Base-by-base conservation (phyloP, 179 eudicot species). In the Camellia oleifera region DNA sequence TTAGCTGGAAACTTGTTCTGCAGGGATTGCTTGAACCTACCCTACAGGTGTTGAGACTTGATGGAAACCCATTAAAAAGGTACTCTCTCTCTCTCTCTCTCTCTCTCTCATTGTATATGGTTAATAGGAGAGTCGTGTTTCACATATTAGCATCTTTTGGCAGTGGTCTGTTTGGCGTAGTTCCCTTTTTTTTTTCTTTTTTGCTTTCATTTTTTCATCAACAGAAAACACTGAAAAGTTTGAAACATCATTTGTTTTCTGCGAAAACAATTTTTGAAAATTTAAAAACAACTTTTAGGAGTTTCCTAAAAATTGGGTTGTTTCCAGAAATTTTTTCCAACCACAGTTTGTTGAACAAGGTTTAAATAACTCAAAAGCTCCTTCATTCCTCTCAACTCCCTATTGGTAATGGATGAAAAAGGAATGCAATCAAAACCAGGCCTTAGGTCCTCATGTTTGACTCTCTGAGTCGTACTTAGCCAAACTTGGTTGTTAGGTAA, bases 11-110 rank as follows among this genome's bases (percentile, higher is more conserved):
- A 58, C 56, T 79, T 81, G 45, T 82, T 83, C 83, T 79, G 79
- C 93, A 96, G 99, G 99, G 99, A 50, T 78, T 92, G 83, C 97
- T 96, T 83, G 99, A 96, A 87, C 87, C 93, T 68, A 90, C 80
- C 83, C 89, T 96, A 77, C 99, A 96, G 81, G 97, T 90, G 76
- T 86, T 96, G 81, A 92, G 90, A 85, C 90, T 96, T 79, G 94
- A 88, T 74, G 99, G 99, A 78, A 96, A 96, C 82, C 97, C 99
- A 67, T 74, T 96, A 81, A 90, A 97, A 91, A 96, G 97, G 99
- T 96, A 83, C 7, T 11, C 56, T 26, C 50, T 10, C 50, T 48
- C 57, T 42, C 20, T 44, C 44, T 61, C 66, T 20, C 60, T 17
- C 56, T 50, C 74, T 4, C 54, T 3, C 65, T 3, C 65, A 5